Base-by-base conservation (phyloP, 2,329 filamentous ascomycete genomes). In the Ilyonectria destructans region DNA sequence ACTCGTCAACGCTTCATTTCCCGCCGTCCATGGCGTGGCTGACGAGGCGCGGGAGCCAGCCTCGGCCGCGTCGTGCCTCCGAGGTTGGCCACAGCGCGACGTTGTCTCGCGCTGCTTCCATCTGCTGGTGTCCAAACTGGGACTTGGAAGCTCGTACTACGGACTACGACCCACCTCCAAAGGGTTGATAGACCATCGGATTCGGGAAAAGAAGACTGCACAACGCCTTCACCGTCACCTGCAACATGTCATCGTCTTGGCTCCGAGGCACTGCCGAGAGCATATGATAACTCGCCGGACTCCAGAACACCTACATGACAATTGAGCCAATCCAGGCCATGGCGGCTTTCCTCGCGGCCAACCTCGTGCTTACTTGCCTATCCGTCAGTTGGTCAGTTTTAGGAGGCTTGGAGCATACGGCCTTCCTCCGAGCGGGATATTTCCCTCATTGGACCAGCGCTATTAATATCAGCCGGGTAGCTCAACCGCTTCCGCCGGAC, bases 181-280 rank as follows among this genome's bases (percentile, higher is more conserved):
- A 33, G 40, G 35, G 58, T 48, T 65, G 54, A 33, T 19, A 59
- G 33, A 58, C 46, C 21, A 62, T 64, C 62, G 58, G 40, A 65
- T 51, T 61, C 51, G 58, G 19, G n/a, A 54, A 66, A 69, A 57
- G 72, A 74, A 73, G 62, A 74, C 61, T 67, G 66, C 70, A 71
- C 65, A 62, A 61, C 33, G 45, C 62, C 58, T 70, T 72, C 65
- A 64, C 59, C 60, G 56, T 62, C 62, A 69, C 63, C 26, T 63
- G 51, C 67, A 65, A 58, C 57, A 61, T 59, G 54, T 56, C 62
- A 62, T 68, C 57, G 46, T 60, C 48, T 60, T 59, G 48, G 54
- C 69, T 66, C 70, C 73, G 74, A 76, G 68, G 69, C 74, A 72
- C 67, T 73, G 71, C 71, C 71, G 74, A 73, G 45, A 68, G 68